Percentiles rank a stretch among this genome's conserved stretches.
Evolutionary conservation across 805 yeast species (phyloP).

Genomic region (Candida insectalens): DNA sequence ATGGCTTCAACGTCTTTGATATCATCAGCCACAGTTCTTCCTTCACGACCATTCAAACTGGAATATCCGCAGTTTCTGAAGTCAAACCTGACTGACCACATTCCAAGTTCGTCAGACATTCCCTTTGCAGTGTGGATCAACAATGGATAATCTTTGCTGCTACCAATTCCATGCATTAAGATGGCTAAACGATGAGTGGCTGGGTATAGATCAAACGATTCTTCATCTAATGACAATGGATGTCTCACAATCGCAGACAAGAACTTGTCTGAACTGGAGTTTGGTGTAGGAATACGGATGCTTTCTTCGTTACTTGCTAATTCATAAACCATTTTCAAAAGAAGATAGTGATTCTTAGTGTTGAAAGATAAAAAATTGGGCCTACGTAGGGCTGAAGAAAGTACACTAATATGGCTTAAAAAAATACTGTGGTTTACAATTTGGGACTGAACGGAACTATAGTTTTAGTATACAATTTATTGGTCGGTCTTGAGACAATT

Average conservation of each 20-base stretch:
- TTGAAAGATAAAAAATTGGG: too few species aligned
- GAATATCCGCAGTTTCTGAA: conserved; percentile 83
- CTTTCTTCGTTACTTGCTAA: conserved; percentile 9
- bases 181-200: conserved; percentile 31
- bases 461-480: neutral
- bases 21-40: conserved; percentile 58
- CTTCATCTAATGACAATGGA: conserved; percentile 11
- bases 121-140: conserved; percentile 52
- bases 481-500: conserved; percentile 18
- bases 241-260: conserved; percentile 13
- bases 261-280: conserved; percentile 2
- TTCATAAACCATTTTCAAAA: conserved; percentile 2
- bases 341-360: too few species aligned
- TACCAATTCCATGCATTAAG: conserved; percentile 76
- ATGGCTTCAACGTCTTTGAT: conserved; percentile 53
- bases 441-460: too few species aligned
- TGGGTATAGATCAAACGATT: conserved; percentile 7
- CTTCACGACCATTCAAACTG: conserved; percentile 35
- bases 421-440: too few species aligned
- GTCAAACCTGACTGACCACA: conserved; percentile 66
- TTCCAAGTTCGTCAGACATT: conserved; percentile 50
- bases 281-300: conserved; percentile 7
- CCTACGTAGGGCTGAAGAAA: too few species aligned
- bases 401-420: neutral
- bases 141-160: conserved; percentile 75